These are phyloP conservation scores for Calcarisporium arbuscula DNA, from an alignment of 2,329 filamentous ascomycete genomes.

Conservation along the genomic window DNA sequence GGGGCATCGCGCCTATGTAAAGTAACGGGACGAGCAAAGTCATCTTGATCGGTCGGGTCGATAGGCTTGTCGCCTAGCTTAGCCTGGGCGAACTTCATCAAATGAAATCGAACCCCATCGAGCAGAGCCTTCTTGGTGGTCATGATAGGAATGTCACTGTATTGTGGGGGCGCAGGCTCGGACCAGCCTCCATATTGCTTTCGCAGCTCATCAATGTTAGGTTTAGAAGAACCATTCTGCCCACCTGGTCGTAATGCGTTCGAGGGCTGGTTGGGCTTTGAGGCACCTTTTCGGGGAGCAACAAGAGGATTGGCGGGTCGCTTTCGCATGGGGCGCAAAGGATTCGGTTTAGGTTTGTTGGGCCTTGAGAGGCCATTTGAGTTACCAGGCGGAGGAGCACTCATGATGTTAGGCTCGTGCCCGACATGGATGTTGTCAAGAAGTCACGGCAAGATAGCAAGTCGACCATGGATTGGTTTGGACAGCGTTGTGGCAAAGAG, in stretches of 20 bases:
- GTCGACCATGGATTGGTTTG: too few species aligned
- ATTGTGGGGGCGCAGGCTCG: conserved; percentile 40
- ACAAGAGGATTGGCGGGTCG: conserved; percentile 56
- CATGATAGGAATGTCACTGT: conserved; percentile 60
- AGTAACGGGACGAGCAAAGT: conserved; percentile 83
- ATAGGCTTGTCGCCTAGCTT: conserved; percentile 53
- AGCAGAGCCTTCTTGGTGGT: conserved; percentile 76
- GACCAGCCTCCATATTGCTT: conserved; percentile 52
- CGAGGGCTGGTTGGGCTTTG: conserved; percentile 16
- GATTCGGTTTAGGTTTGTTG: conserved; percentile 30
- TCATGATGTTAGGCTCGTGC: conserved; percentile 39
- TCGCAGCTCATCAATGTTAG: conserved; percentile 35
- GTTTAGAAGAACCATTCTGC: conserved; percentile 22
- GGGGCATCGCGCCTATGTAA: conserved; percentile 84
- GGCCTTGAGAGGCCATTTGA: conserved; percentile 25
- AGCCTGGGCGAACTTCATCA: conserved; percentile 69
- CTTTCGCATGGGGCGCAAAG: conserved; percentile 33
- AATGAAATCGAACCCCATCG: conserved; percentile 76
- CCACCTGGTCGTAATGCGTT: conserved; percentile 14
- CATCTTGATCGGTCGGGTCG: conserved; percentile 62
- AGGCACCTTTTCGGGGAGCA: conserved; percentile 42
- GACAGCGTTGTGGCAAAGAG: too few species aligned
- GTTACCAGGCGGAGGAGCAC: conserved; percentile 30
- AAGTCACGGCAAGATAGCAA: background rate
- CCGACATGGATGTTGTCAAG: too few species aligned